These are phyloP conservation scores for Claviceps lovelessii DNA, from an alignment of 2,329 filamentous ascomycete genomes.

Conservation along the genomic window DNA sequence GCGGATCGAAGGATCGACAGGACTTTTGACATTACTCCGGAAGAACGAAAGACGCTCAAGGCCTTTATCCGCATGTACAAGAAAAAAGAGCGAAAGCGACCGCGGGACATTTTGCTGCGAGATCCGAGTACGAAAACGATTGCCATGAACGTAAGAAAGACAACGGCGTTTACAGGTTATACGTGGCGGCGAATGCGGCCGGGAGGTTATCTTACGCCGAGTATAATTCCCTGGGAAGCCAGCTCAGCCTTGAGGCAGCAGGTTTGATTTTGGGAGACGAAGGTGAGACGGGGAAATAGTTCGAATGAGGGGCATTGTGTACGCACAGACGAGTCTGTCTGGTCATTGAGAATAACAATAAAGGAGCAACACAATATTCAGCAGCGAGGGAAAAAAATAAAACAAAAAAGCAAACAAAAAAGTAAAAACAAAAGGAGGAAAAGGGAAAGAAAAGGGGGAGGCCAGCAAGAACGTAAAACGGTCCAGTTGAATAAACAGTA, in stretches of 20 bases:
- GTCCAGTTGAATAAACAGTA: not conserved
- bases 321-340: not conserved
- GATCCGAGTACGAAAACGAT: constrained; percentile 51
- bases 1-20: constrained; percentile 35
- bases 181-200: constrained; percentile 51
- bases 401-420: not conserved
- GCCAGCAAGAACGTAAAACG: not conserved
- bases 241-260: not conserved
- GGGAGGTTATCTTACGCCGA: constrained; percentile 15
- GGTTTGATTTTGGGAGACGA: not conserved
- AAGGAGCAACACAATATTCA: no score
- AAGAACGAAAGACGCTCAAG: constrained; percentile 30
- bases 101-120: constrained; percentile 71
- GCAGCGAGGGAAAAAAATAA: not conserved
- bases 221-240: not conserved
- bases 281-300: not conserved
- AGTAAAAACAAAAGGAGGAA: not conserved
- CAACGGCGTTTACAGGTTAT: constrained; percentile 77
- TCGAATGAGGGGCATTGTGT: not conserved
- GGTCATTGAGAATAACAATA: not conserved
- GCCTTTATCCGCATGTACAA: constrained; percentile 38
- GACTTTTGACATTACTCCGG: constrained; percentile 17
- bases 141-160: constrained; percentile 70
- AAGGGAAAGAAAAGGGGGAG: not conserved
- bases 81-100: constrained; percentile 57